These are phyloP conservation scores for Apiospora saccharicola DNA, from an alignment of 2,329 filamentous ascomycete genomes.

Conservation along the genomic window DNA sequence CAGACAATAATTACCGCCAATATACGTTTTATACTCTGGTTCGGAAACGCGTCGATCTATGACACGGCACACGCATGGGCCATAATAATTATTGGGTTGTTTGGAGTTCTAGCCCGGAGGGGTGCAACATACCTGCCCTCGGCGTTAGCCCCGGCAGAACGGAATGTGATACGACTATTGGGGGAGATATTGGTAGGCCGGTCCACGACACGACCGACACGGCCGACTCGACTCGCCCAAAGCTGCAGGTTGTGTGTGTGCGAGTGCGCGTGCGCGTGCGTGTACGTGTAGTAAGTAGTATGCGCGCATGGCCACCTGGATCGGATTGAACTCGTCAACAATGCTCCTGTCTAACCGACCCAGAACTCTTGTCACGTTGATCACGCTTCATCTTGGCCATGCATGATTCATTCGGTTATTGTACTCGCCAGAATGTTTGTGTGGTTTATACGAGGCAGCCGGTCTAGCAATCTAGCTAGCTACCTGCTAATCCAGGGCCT, in stretches of 20 bases:
- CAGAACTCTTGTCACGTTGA: neutral
- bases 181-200: neutral
- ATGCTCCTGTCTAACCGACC: neutral
- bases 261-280: neutral
- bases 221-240: neutral
- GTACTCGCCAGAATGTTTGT: neutral
- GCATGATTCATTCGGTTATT: slow-evolving; percentile 8
- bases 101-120: neutral
- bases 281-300: too few relatives aligned
- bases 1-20: slow-evolving; percentile 5
- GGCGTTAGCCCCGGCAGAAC: neutral
- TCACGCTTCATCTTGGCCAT: neutral
- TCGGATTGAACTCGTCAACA: neutral
- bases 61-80: neutral
- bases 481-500: slow-evolving; percentile 4
- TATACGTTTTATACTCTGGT: neutral
- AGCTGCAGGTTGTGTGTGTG: too few relatives aligned
- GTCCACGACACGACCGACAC: neutral
- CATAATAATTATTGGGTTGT: neutral
- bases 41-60: neutral
- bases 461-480: neutral
- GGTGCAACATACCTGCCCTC: neutral
- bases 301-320: neutral
- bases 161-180: neutral
- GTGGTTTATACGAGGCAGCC: neutral